Base-by-base conservation (phyloP, 371 early-diverging fungal species). In the Mucor plumbeus region DNA sequence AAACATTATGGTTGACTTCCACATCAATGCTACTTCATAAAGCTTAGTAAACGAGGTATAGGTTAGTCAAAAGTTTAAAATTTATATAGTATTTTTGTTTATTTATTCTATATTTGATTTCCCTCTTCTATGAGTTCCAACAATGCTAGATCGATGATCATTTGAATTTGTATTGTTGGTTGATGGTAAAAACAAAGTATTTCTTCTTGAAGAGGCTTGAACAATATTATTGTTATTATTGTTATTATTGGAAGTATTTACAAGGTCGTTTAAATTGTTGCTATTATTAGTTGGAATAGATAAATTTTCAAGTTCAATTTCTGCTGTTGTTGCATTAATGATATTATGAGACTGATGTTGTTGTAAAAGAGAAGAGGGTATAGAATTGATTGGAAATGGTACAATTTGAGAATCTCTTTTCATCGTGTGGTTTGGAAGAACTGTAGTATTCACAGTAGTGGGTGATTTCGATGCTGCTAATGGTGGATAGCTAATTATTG, bases 61-160 rank as follows among this genome's bases (percentile, higher is more conserved):
- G 26, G 26, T 26, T 26, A 26, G 3, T 47, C 47, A 19, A 47
- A 6, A 14, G 43, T n/a, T 15, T 43, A n/a, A 5, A 14, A 3
- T 15, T 14, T 15, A 43, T 15, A 44, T 14, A 43, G 38, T 50
- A 26, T 26, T 26, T 26, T 1, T 21, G 34, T 21, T 6, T 26
- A 7, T 40, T 38, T 44, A 36, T 40, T 40, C 34, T 43, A 54
- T 56, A 34, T 53, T 59, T 9, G 66, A 65, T 41, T 60, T 65
- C 4, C 66, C 66, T 60, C 66, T 59, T 59, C 66, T 48, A 59
- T 65, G 66, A 7, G 66, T 65, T 11, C 65, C 65, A 7, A 19
- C 38, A 48, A 7, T 19, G 34, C 7, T 31, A 9, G 47, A 10
- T 13, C 17, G 26, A 47, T 61, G 19, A n/a, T 61, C 48, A 15